Evolutionary conservation across 495 filamentous ascomycete species (phyloP).

Genomic region (Aspergillus coremiiformis): DNA sequence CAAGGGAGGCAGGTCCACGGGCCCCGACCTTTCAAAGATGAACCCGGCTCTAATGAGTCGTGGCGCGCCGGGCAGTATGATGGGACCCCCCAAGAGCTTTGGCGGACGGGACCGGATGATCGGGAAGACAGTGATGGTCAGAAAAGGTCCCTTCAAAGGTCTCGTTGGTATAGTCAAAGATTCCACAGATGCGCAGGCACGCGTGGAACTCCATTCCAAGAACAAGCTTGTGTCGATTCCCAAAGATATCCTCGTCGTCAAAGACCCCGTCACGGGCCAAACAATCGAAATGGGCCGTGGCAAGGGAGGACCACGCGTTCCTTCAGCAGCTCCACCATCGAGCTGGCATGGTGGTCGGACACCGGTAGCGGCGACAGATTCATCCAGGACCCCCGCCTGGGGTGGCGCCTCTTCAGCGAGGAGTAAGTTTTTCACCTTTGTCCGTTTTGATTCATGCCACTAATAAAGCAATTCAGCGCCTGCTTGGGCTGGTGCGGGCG

Average conservation of each 20-base stretch:
- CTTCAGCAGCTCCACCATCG: conserved; percentile 33
- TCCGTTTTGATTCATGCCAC: conserved; percentile 6
- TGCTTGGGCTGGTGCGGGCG: conserved; percentile 51
- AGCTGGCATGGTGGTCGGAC: conserved; percentile 59
- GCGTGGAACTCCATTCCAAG: conserved; percentile 89
- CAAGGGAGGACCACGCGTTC: conserved; percentile 47
- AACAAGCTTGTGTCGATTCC: conserved; percentile 76
- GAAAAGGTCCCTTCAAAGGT: conserved; percentile 82
- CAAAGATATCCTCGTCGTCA: conserved; percentile 69
- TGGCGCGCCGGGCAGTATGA: conserved; percentile 41
- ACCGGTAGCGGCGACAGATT: conserved; percentile 50
- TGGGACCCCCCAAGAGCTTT: conserved; percentile 70
- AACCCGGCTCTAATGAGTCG: conserved; percentile 78
- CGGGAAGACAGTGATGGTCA: conserved; percentile 82
- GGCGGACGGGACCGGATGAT: conserved; percentile 83
- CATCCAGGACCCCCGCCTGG: conserved; percentile 67
- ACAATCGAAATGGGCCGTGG: conserved; percentile 59
- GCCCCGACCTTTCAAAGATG: conserved; percentile 82
- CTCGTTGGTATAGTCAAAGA: conserved; percentile 93
- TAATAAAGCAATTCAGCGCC: conserved; percentile 42
- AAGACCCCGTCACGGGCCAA: conserved; percentile 71
- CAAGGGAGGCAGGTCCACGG: conserved; percentile 68
- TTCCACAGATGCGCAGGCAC: conserved; percentile 71
- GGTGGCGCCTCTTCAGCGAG: conserved; percentile 40
- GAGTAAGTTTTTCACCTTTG: conserved; percentile 40